phyloP scores from a whole-genome alignment of 768 basidiomycete species.

The Tubosaeta sp. region DNA sequence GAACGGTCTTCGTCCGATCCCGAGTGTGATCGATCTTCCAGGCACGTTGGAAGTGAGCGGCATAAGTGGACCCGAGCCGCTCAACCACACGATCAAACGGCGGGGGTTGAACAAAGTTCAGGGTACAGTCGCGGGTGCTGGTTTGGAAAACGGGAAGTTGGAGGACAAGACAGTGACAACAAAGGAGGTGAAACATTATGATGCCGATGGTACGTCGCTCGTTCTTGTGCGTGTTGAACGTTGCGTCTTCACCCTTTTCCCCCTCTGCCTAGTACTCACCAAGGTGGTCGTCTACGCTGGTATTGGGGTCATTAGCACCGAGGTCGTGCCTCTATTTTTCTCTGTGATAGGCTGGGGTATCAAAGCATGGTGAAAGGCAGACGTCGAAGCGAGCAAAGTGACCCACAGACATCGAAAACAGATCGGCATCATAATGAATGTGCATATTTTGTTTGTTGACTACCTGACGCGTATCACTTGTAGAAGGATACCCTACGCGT shows the following conservation, averaged over 20 bases:
- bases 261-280: constrained; percentile 59
- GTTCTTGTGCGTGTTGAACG: constrained; percentile 18
- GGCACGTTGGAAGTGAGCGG: constrained; percentile 36
- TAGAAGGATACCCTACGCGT: neutral
- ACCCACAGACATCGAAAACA: no score
- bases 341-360: constrained; percentile 68
- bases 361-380: constrained; percentile 29
- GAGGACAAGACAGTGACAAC: constrained; percentile 29
- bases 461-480: neutral
- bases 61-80: constrained; percentile 34
- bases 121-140: constrained; percentile 27
- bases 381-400: neutral
- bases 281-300: constrained; percentile 90
- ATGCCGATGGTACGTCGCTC: constrained; percentile 63
- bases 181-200: constrained; percentile 62
- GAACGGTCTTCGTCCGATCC: constrained; percentile 62
- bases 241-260: constrained; percentile 3
- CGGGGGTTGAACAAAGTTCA: constrained; percentile 17
- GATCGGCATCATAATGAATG: no score
- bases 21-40: constrained; percentile 81
- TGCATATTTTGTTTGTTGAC: neutral
- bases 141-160: constrained; percentile 19
- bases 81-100: constrained; percentile 28
- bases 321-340: constrained; percentile 63
- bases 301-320: constrained; percentile 66